These are phyloP conservation scores for Sarocladium strictum DNA, from an alignment of 2,329 filamentous ascomycete genomes.

Conservation along the genomic window DNA sequence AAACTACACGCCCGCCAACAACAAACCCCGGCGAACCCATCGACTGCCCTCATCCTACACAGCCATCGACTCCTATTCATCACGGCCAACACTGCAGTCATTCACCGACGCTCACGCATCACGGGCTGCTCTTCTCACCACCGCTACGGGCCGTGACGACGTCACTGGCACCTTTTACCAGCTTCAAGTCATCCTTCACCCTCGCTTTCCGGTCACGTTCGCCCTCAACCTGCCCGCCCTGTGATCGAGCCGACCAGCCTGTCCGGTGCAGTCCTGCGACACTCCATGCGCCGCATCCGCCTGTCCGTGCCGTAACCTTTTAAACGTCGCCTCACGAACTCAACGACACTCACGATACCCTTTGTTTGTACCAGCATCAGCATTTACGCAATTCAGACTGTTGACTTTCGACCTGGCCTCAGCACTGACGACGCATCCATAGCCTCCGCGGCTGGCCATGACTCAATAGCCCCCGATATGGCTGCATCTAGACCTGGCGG, in stretches of 20 bases:
- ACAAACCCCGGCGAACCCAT: not conserved
- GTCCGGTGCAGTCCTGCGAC: not conserved
- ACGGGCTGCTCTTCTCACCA: not conserved
- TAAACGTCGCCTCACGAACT: not conserved
- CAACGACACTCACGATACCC: not conserved
- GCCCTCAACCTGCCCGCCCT: slow-evolving; percentile 4
- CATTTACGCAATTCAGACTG: not conserved
- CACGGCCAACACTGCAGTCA: not conserved
- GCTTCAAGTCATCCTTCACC: not conserved
- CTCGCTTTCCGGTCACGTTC: slow-evolving; percentile 1
- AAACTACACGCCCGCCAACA: not conserved
- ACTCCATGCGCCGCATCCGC: not conserved
- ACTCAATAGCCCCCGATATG: slow-evolving; percentile 13
- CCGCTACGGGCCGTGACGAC: not conserved
- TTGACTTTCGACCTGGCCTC: not conserved
- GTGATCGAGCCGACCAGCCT: slow-evolving; percentile 3
- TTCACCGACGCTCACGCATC: not conserved
- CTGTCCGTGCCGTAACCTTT: not conserved
- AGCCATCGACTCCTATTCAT: not conserved
- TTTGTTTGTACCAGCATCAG: not conserved
- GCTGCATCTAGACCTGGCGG: slow-evolving; percentile 13
- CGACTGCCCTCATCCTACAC: not conserved
- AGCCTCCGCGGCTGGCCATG: not conserved
- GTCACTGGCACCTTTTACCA: not conserved
- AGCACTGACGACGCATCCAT: not conserved